Evolutionary conservation across 1,139 yeast genomes (phyloP).

Genomic region (Torulaspora globosa): DNA sequence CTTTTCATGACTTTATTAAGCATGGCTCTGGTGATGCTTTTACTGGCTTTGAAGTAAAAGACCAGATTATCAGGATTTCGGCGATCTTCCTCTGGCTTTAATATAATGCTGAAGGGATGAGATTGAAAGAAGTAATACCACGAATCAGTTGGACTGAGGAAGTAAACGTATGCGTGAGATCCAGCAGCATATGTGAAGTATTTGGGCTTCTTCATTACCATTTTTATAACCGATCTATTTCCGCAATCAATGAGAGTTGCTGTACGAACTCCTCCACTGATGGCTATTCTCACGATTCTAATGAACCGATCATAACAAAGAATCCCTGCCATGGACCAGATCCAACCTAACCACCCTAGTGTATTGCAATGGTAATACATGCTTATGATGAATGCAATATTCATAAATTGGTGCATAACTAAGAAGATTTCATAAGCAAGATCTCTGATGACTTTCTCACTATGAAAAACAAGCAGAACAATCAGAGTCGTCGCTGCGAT

Average conservation of each 20-base stretch:
- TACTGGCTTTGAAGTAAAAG: constrained; percentile 46
- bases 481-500: constrained; percentile 45
- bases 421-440: constrained; percentile 44
- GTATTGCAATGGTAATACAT: constrained; percentile 42
- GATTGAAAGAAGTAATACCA: constrained; percentile 55
- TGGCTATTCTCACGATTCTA: constrained; percentile 37
- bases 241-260: constrained; percentile 36
- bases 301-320: constrained; percentile 41
- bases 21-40: constrained; percentile 44
- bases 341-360: constrained; percentile 46
- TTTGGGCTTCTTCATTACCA: constrained; percentile 41
- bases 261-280: constrained; percentile 40
- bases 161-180: constrained; percentile 59
- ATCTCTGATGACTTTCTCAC: constrained; percentile 45
- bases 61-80: constrained; percentile 37
- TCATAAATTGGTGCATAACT: constrained; percentile 39
- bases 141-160: constrained; percentile 43
- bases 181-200: constrained; percentile 54
- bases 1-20: constrained; percentile 30
- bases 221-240: constrained; percentile 41
- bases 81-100: constrained; percentile 29
- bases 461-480: constrained; percentile 44
- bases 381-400: constrained; percentile 38
- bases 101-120: constrained; percentile 61
- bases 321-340: constrained; percentile 41